Conservation (phyloP, 2,329 filamentous ascomycete species). For the Diaporthe amygdali region DNA sequence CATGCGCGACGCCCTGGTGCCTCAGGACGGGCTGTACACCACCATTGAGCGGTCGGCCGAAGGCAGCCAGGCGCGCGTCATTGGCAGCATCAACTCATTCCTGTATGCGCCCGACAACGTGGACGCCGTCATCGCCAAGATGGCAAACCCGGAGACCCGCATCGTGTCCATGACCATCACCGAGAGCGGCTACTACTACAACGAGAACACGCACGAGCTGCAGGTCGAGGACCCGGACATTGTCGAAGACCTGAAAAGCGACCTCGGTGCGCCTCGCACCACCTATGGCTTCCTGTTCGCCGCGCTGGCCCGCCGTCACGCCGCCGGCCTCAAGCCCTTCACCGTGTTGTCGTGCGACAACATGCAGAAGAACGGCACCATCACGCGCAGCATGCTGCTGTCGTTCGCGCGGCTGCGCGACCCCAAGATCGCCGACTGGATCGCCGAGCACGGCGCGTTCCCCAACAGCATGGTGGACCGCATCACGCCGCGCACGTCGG, state of each 20-base stretch:
- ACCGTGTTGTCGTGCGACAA: constrained; percentile 62
- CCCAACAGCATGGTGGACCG: constrained; percentile 62
- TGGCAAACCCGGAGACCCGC: constrained; percentile 58
- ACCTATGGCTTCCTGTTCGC: constrained; percentile 60
- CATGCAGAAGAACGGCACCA: constrained; percentile 62
- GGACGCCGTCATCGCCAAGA: constrained; percentile 58
- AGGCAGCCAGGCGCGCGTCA: constrained; percentile 51
- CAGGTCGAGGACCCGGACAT: constrained; percentile 54
- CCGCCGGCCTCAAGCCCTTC: constrained; percentile 54
- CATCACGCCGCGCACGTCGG: constrained; percentile 56
- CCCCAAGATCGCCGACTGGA: constrained; percentile 55
- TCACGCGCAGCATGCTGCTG: constrained; percentile 56
- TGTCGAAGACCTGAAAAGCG: constrained; percentile 50
- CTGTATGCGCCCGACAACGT: constrained; percentile 57
- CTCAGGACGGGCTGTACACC: constrained; percentile 59
- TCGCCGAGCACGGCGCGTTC: constrained; percentile 52
- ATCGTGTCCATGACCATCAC: constrained; percentile 62
- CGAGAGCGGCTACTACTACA: constrained; percentile 62
- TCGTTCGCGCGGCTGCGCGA: constrained; percentile 54
- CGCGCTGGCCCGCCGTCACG: constrained; percentile 50
- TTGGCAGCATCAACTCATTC: constrained; percentile 59
- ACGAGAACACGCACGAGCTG: constrained; percentile 62
- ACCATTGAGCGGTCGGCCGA: constrained; percentile 58
- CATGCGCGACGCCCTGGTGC: constrained; percentile 55
- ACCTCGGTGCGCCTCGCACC: constrained; percentile 48